A percentile compares a stretch with the other conserved stretches of the same genome.
Evolutionary conservation across 129 eudicot species (phyloP).

Genomic region (Solidago caesia): DNA sequence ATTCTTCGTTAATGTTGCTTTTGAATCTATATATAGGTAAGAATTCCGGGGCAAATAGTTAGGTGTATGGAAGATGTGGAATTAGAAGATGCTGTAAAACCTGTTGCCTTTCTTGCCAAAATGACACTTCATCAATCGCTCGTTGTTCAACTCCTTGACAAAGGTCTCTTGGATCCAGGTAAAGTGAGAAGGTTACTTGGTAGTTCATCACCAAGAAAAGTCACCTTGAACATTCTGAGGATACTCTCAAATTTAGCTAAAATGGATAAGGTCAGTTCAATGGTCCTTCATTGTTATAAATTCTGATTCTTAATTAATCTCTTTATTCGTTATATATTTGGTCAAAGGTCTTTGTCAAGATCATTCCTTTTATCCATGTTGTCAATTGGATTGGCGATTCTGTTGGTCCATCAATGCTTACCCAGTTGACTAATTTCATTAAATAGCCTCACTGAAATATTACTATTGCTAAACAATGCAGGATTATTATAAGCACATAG

Average conservation of each 20-base stretch:
- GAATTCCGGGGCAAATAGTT: constrained; percentile 55
- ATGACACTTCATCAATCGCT: constrained; percentile 62
- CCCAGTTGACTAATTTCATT: neutral
- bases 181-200: constrained; percentile 67
- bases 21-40: constrained; percentile 51
- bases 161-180: constrained; percentile 66
- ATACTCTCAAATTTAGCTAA: constrained; percentile 88
- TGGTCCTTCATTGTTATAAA: neutral
- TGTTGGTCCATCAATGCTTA: neutral
- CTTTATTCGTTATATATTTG: neutral
- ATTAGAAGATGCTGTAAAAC: constrained; percentile 63
- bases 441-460: neutral
- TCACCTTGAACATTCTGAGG: constrained; percentile 66
- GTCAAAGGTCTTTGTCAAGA: no score
- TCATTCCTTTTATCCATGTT: no score
- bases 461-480: constrained; percentile 26
- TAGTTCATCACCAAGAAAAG: constrained; percentile 75
- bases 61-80: constrained; percentile 76
- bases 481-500: constrained; percentile 64
- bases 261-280: constrained; percentile 68
- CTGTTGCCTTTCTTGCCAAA: constrained; percentile 86
- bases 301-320: no score
- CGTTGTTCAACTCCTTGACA: constrained; percentile 68
- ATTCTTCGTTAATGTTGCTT: neutral
- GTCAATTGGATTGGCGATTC: no score